These are phyloP conservation scores for Stereum hirsutum DNA, from an alignment of 1,284 basidiomycete species.

Conservation along the genomic window DNA sequence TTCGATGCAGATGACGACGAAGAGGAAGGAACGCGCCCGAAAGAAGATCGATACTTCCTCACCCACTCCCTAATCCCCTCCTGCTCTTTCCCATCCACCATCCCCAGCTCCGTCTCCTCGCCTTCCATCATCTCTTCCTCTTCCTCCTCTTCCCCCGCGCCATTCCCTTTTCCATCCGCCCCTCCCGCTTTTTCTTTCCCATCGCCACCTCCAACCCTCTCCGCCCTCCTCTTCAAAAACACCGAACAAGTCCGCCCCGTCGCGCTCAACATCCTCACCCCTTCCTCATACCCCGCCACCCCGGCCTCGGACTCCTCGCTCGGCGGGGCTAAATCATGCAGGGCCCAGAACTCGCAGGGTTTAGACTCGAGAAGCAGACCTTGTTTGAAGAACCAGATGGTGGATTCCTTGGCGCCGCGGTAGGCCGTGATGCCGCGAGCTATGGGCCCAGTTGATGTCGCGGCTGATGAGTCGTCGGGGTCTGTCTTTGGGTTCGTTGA, in stretches of 20 bases:
- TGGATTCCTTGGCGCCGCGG: slow-evolving; percentile 58
- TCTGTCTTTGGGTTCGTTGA: too few species aligned
- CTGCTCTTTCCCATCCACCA: slow-evolving; percentile 63
- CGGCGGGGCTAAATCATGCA: slow-evolving; percentile 41
- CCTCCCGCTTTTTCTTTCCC: slow-evolving; percentile 20
- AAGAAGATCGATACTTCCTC: slow-evolving; percentile 40
- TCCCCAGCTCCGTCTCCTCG: slow-evolving; percentile 56
- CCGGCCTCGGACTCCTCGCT: background rate
- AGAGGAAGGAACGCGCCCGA: too few species aligned
- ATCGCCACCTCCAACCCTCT: too few species aligned
- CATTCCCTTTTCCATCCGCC: too few species aligned
- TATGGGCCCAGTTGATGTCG: too few species aligned
- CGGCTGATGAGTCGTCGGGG: too few species aligned
- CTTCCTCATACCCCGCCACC: slow-evolving; percentile 25
- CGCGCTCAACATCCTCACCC: slow-evolving; percentile 53
- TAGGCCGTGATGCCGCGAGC: slow-evolving; percentile 59
- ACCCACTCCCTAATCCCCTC: slow-evolving; percentile 60
- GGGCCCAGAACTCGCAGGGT: slow-evolving; percentile 66
- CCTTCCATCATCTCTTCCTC: slow-evolving; percentile 28
- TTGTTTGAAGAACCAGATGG: slow-evolving; percentile 57
- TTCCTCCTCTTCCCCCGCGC: slow-evolving; percentile 19
- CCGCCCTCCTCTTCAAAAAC: slow-evolving; percentile 11
- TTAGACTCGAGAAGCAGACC: slow-evolving; percentile 69
- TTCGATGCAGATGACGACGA: too few species aligned
- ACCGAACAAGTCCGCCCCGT: slow-evolving; percentile 62